phyloP scores from a whole-genome alignment of 257 asterid genomes.

The Cinchona pubescens region DNA sequence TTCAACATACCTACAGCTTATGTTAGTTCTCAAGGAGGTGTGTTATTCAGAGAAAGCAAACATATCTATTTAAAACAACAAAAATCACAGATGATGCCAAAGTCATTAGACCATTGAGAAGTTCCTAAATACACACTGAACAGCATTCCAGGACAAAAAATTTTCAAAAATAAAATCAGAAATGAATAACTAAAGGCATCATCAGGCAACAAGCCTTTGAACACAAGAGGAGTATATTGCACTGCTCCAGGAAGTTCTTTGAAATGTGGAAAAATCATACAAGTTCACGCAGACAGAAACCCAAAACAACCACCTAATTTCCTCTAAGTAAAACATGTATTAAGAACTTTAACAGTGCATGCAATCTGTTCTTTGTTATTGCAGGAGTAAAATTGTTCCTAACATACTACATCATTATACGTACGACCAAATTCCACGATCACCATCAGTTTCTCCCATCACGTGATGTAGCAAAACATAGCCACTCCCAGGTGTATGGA shows the following conservation, averaged over 20 bases:
- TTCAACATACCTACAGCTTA: slow-evolving; percentile 71
- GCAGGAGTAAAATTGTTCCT: neutral
- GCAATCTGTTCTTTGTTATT: neutral
- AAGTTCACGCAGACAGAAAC: neutral
- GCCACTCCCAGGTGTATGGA: slow-evolving; percentile 94
- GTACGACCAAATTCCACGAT: slow-evolving; percentile 95
- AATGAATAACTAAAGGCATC: neutral
- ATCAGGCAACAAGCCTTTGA: neutral
- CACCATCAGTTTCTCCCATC: slow-evolving; percentile 99
- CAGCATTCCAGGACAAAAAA: neutral
- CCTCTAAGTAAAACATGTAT: neutral
- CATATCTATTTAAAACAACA: slow-evolving; percentile 16
- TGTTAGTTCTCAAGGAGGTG: slow-evolving; percentile 19
- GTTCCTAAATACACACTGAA: neutral
- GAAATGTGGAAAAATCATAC: neutral
- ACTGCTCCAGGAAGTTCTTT: neutral
- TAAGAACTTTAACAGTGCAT: neutral
- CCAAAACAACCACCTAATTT: neutral
- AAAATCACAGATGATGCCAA: neutral
- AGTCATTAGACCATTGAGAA: slow-evolving; percentile 6
- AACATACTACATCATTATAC: slow-evolving; percentile 36
- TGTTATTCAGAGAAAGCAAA: slow-evolving; percentile 7
- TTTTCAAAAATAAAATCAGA: neutral
- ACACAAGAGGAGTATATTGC: neutral
- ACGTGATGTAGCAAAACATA: slow-evolving; percentile 92